Evolutionary conservation across 139 green algal species (phyloP).

Genomic region (Asterochloris sp.): DNA sequence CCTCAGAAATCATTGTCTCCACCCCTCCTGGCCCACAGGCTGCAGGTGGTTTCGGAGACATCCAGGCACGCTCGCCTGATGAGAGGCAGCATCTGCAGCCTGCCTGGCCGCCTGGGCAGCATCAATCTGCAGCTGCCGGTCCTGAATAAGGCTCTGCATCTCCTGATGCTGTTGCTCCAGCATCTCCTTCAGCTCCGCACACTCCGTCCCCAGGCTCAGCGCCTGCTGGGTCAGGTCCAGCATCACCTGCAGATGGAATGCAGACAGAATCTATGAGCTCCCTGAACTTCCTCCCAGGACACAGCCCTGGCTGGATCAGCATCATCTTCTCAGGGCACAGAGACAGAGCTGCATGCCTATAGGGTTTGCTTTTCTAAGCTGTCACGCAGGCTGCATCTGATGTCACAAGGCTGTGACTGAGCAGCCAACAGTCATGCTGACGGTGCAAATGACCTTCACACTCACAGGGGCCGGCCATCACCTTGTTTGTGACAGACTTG

Average conservation of each 20-base stretch:
- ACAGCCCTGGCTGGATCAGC: not conserved
- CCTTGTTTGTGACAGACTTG: slow-evolving; percentile 25
- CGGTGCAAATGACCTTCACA: not conserved
- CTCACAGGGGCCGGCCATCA: not conserved
- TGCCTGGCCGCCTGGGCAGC: not conserved
- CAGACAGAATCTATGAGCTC: not conserved
- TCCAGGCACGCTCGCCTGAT: not conserved
- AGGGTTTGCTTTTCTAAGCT: not conserved
- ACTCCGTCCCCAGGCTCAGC: slow-evolving; percentile 4
- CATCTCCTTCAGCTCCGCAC: not conserved
- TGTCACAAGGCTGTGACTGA: not conserved
- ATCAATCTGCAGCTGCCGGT: not conserved
- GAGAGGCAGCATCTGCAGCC: slow-evolving; percentile 4
- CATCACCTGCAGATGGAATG: slow-evolving; percentile 3
- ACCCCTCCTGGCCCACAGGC: not conserved
- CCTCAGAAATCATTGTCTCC: not conserved
- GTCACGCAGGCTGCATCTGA: not conserved
- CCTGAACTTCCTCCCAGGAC: not conserved
- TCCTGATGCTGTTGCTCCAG: slow-evolving; percentile 3
- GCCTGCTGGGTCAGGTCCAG: slow-evolving; percentile 19
- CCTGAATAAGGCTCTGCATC: slow-evolving; percentile 1
- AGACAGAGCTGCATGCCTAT: not conserved
- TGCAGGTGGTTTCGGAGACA: not conserved
- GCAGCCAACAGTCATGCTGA: not conserved
- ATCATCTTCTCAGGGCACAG: not conserved